Evolutionary conservation across 352 stramenopile species (phyloP).

Genomic region (Phytopythium mirpurense): DNA sequence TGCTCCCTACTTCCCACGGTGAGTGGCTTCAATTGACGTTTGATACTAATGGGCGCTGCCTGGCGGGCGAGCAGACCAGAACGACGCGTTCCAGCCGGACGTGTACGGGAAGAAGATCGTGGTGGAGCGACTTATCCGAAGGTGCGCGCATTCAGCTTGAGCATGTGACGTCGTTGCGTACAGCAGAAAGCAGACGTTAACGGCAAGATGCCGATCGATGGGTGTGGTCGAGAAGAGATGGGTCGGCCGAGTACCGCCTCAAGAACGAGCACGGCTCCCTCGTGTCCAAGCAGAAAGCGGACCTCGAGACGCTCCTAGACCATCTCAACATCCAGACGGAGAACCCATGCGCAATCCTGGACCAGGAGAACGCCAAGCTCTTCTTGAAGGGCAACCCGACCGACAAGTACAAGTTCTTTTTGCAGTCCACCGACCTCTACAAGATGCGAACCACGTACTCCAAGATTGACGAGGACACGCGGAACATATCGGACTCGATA

Average conservation of each 20-base stretch:
- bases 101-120: slow-evolving; percentile 92
- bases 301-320: slow-evolving; percentile 93
- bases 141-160: slow-evolving; percentile 13
- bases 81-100: slow-evolving; percentile 89
- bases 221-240: slow-evolving; percentile 33
- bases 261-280: slow-evolving; percentile 53
- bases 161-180: not conserved
- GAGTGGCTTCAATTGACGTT: too few species aligned
- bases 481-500: slow-evolving; percentile 51
- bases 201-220: not conserved
- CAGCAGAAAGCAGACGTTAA: not conserved
- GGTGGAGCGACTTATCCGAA: slow-evolving; percentile 89
- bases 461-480: slow-evolving; percentile 83
- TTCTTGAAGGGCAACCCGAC: slow-evolving; percentile 93
- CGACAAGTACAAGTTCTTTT: slow-evolving; percentile 98
- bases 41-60: too few species aligned
- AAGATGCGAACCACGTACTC: slow-evolving; percentile 85
- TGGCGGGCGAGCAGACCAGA: slow-evolving; percentile 35
- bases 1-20: too few species aligned
- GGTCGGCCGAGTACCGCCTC: slow-evolving; percentile 65
- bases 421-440: slow-evolving; percentile 94
- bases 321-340: slow-evolving; percentile 93
- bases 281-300: slow-evolving; percentile 86
- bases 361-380: slow-evolving; percentile 98
- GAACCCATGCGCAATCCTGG: slow-evolving; percentile 96